A percentile compares a stretch with the other conserved stretches of the same genome.
phyloP scores from a whole-genome alignment of 352 stramenopile species.

The Globisporangium ultimum region DNA sequence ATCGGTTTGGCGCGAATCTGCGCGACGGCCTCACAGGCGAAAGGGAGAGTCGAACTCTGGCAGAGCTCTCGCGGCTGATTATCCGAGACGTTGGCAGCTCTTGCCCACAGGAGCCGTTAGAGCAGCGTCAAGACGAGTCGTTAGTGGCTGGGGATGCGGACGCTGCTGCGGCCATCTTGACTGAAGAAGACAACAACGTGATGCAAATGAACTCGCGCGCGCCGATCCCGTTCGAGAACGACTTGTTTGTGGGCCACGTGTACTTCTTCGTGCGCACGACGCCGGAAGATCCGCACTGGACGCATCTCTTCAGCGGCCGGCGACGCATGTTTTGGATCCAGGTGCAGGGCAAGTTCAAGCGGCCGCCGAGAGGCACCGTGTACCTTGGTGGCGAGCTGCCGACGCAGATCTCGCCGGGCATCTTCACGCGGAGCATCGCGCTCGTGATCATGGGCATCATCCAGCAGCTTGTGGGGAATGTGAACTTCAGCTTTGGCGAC shows the following conservation, averaged over 20 bases:
- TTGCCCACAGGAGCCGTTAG: not conserved
- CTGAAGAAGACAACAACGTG: not conserved
- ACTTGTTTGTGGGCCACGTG: constrained; percentile 76
- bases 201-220: constrained; percentile 58
- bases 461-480: constrained; percentile 51
- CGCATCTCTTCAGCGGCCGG: constrained; percentile 53
- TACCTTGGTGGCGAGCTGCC: constrained; percentile 79
- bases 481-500: constrained; percentile 75
- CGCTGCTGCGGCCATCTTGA: not conserved
- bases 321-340: constrained; percentile 87
- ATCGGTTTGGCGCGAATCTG: not conserved
- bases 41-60: not conserved
- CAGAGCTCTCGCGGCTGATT: constrained; percentile 21
- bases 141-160: not conserved
- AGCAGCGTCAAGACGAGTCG: not conserved
- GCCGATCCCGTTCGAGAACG: constrained; percentile 81
- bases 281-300: constrained; percentile 49
- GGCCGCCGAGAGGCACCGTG: constrained; percentile 40
- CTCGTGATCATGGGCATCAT: constrained; percentile 79
- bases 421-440: constrained; percentile 77
- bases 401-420: constrained; percentile 46
- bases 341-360: constrained; percentile 83
- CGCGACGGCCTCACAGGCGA: constrained; percentile 1
- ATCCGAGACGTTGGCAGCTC: constrained; percentile 40
- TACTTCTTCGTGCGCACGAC: constrained; percentile 81